Evolutionary conservation across 2,329 filamentous ascomycete species (phyloP).

Genomic region (Colletotrichum siamense): DNA sequence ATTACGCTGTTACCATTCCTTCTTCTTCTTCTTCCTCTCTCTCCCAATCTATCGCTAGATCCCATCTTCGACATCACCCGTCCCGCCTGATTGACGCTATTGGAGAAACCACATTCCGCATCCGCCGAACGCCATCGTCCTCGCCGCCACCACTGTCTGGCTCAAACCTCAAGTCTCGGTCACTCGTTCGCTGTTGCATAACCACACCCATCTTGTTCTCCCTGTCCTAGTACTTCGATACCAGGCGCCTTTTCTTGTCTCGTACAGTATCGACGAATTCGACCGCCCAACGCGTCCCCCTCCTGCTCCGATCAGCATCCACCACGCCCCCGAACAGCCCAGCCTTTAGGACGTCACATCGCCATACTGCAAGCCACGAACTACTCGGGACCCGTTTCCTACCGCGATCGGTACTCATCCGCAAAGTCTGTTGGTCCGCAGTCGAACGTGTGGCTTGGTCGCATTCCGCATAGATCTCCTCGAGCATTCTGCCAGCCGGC

Average conservation of each 20-base stretch:
- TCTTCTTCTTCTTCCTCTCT: background rate
- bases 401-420: background rate
- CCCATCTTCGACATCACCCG: background rate
- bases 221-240: background rate
- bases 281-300: background rate
- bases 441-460: constrained; percentile 15
- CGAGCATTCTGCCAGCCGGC: background rate
- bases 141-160: background rate
- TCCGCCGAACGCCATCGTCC: background rate
- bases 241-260: background rate
- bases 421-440: background rate
- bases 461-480: constrained; percentile 21
- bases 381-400: background rate
- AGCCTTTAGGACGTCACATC: constrained; percentile 8
- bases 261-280: background rate
- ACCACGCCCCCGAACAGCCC: background rate
- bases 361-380: background rate
- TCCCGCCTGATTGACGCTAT: background rate
- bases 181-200: background rate
- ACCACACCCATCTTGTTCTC: background rate
- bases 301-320: constrained; percentile 7
- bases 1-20: background rate
- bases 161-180: background rate
- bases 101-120: background rate
- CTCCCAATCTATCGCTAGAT: background rate